Conservation (phyloP, 2,329 filamentous ascomycete genomes). For the Paraphaeosphaeria sporulosa region DNA sequence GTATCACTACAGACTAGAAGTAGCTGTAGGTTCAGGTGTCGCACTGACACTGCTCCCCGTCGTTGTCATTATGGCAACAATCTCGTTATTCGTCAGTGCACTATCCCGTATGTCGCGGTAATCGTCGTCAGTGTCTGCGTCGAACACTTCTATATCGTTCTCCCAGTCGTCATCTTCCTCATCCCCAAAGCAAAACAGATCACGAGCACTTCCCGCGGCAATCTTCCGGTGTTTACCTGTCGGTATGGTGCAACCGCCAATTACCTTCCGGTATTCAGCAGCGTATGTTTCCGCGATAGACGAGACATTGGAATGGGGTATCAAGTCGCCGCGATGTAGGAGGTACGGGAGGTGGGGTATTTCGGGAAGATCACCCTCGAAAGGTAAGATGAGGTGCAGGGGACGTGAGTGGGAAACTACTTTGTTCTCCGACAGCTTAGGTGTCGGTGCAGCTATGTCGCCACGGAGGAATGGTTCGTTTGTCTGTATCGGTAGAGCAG, state of each 20-base stretch:
- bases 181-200: conserved; percentile 70
- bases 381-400: conserved; percentile 57
- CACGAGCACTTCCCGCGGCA: conserved; percentile 56
- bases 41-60: background rate
- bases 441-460: conserved; percentile 42
- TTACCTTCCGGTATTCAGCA: conserved; percentile 64
- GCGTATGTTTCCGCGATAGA: conserved; percentile 62
- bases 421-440: conserved; percentile 46
- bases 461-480: conserved; percentile 49
- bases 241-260: conserved; percentile 70
- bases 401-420: conserved; percentile 59
- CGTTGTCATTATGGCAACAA: background rate
- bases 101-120: conserved; percentile 2
- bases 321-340: conserved; percentile 67
- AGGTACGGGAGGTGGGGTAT: conserved; percentile 65
- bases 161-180: conserved; percentile 43
- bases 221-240: conserved; percentile 43
- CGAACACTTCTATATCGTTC: conserved; percentile 27
- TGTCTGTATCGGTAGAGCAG: conserved; percentile 19
- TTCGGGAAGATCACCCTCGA: conserved; percentile 57
- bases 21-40: background rate
- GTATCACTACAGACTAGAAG: background rate
- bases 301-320: conserved; percentile 52
- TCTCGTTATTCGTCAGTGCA: background rate
- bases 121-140: conserved; percentile 11